Base-by-base conservation (phyloP, 106 monocot species). In the Chionographis japonica region DNA sequence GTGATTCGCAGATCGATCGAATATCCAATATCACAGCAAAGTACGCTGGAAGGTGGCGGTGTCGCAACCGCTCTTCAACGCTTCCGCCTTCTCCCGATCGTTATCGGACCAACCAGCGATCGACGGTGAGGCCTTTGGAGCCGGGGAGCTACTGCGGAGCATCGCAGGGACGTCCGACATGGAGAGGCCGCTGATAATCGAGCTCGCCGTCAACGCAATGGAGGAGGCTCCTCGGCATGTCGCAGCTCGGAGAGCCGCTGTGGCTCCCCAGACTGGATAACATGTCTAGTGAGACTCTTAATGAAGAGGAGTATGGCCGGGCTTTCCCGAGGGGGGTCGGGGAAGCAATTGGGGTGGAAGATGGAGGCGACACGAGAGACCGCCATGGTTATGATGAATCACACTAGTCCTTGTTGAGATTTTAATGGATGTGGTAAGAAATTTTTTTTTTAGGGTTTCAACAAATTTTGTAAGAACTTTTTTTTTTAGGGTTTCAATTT, bases 141-240 rank as follows among this genome's bases (percentile, higher is more conserved):
- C 54, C 2, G 68, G 63, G 27, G 72, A 70, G 35, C 52, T 78
- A 8, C 65, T 72, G 3, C 60, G 72, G 20, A 57, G 50, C 9
- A 65, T 53, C 19, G 16, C 65, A 0, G 66, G 60, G 8, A 71
- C 60, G 19, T 10, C 50, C 14, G 73, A 68, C 20, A 58, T 63
- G 2, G 82, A 82, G 35, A 77, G 74, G 38, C 82, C 82, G 3
- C 63, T 73, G 54, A 62, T 82, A 6, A 72, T 82, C 14, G 77
- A 77, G 53, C 77, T 82, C 2, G 82, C 82, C 2, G 82, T 82
- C 4, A 65, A 68, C 13, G 77, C 82, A n/a, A 82, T 82, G 82
- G 82, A 82, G 42, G 82, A 77, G 68, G 68, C 74, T 82, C 10
- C 36, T 76, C 1, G 64, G 82, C 17, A 77, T 82, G 73, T 68